A percentile compares a stretch with the other conserved stretches of the same genome.
These are phyloP conservation scores for Penicillium ucsense DNA, from an alignment of 495 filamentous ascomycete genomes.

Conservation along the genomic window DNA sequence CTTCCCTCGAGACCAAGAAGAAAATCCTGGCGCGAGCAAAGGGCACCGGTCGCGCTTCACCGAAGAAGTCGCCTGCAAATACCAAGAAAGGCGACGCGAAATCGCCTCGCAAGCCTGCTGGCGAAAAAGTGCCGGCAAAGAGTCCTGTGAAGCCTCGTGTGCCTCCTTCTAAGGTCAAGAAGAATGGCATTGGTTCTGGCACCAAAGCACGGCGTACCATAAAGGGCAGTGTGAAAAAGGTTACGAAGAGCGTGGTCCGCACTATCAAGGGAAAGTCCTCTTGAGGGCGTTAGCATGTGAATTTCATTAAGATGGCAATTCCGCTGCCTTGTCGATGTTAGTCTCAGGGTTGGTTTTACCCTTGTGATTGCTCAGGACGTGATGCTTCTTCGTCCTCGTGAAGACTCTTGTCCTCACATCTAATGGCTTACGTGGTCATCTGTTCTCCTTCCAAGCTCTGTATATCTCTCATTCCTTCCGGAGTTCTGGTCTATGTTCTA, in stretches of 20 bases:
- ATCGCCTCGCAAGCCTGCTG: constrained; percentile 11
- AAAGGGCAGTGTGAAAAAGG: constrained; percentile 9
- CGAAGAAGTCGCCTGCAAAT: constrained; percentile 5
- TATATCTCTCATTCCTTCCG: too few species aligned
- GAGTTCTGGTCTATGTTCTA: neutral
- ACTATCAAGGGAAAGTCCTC: constrained; percentile 13
- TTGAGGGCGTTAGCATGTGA: neutral
- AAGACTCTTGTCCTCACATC: too few species aligned
- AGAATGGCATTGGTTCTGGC: constrained; percentile 2
- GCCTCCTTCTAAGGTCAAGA: constrained; percentile 6
- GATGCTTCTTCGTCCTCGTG: too few species aligned
- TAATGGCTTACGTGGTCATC: too few species aligned
- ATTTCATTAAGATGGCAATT: neutral
- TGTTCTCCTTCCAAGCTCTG: too few species aligned
- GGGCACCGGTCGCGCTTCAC: constrained; percentile 6
- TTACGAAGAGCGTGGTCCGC: constrained; percentile 8
- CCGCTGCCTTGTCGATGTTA: neutral
- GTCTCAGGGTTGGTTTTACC: neutral
- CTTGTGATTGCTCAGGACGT: too few species aligned
- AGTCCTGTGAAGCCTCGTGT: constrained; percentile 6
- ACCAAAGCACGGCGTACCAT: constrained; percentile 5
- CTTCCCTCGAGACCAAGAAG: constrained; percentile 27
- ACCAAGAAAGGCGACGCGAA: constrained; percentile 7
- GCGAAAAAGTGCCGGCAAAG: constrained; percentile 7
- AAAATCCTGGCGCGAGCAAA: constrained; percentile 22